phyloP scores from a whole-genome alignment of 345 rosid genomes.

The Draba incana region DNA sequence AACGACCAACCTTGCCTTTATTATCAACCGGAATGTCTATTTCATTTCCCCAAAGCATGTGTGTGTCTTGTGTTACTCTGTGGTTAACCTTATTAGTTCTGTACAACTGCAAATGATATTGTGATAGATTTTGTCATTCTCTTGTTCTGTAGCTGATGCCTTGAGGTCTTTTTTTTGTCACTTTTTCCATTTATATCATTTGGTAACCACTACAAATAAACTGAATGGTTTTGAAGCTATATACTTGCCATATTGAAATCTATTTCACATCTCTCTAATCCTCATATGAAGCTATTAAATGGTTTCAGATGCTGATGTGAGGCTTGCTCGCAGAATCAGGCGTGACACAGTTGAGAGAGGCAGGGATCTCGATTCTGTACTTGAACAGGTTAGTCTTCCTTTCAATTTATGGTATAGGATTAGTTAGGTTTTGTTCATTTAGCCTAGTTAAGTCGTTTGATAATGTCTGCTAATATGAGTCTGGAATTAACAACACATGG shows the following conservation, averaged over 20 bases:
- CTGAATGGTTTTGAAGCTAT: neutral
- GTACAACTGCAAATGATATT: constrained; percentile 12
- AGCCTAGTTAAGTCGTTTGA: constrained; percentile 13
- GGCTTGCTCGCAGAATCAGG: constrained; percentile 98
- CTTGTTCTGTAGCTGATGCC: constrained; percentile 25
- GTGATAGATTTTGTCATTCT: constrained; percentile 6
- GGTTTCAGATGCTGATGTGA: constrained; percentile 93
- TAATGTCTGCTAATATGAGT: neutral
- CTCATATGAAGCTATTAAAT: constrained; percentile 35
- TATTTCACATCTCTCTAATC: constrained; percentile 8
- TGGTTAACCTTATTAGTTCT: neutral
- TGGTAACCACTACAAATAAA: neutral
- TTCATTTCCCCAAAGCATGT: constrained; percentile 9
- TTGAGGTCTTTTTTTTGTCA: neutral
- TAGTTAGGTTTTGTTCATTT: constrained; percentile 1
- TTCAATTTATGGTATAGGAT: neutral
- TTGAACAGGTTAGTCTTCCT: constrained; percentile 69
- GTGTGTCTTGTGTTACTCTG: neutral
- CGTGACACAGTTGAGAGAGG: constrained; percentile 96
- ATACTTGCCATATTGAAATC: constrained; percentile 1
- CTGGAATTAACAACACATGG: neutral
- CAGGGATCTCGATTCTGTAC: constrained; percentile 87
- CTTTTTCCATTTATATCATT: neutral
- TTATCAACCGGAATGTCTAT: constrained; percentile 3
- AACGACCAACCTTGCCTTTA: constrained; percentile 25